These are phyloP conservation scores for Termitomyces bulborhizus DNA, from an alignment of 768 basidiomycete genomes.

Conservation along the genomic window DNA sequence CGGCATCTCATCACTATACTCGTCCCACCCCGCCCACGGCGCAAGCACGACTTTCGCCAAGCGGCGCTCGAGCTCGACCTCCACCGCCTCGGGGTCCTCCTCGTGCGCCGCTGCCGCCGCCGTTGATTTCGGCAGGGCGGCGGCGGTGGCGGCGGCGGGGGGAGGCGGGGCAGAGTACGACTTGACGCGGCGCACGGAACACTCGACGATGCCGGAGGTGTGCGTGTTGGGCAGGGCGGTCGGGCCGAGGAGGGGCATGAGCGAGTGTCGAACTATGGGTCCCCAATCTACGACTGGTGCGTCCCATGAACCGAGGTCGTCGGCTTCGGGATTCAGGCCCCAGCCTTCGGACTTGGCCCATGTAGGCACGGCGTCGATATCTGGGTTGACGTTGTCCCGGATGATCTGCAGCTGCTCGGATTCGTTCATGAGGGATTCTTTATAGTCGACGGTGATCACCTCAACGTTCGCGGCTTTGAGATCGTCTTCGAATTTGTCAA, in stretches of 20 bases:
- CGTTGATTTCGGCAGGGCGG: conserved; percentile 20
- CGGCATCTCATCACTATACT: conserved; percentile 22
- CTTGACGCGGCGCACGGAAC: conserved; percentile 52
- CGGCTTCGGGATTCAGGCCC: conserved; percentile 4
- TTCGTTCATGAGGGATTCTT: conserved; percentile 6
- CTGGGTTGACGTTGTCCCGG: conserved; percentile 10
- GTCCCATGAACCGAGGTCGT: conserved; percentile 7
- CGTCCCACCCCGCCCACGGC: conserved; percentile 39
- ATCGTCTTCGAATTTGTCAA: conserved; percentile 31
- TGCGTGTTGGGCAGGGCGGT: conserved; percentile 56
- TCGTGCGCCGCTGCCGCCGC: conserved; percentile 17
- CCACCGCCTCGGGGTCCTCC: conserved; percentile 27
- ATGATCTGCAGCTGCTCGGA: conserved; percentile 8
- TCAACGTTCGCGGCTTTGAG: conserved; percentile 29
- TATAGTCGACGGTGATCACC: conserved; percentile 12
- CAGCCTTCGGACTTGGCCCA: conserved; percentile 7
- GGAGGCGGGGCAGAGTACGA: conserved; percentile 33
- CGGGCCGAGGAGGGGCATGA: conserved; percentile 46
- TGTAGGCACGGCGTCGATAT: conserved; percentile 5
- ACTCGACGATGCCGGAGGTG: conserved; percentile 59
- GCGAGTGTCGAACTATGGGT: conserved; percentile 17
- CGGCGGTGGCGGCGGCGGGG: conserved; percentile 17
- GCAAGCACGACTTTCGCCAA: conserved; percentile 32
- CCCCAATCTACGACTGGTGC: conserved; percentile 14
- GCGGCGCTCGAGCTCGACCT: conserved; percentile 28